phyloP scores from a whole-genome alignment of 176 grass and related monocot genomes.

The Alloteropsis semialata region DNA sequence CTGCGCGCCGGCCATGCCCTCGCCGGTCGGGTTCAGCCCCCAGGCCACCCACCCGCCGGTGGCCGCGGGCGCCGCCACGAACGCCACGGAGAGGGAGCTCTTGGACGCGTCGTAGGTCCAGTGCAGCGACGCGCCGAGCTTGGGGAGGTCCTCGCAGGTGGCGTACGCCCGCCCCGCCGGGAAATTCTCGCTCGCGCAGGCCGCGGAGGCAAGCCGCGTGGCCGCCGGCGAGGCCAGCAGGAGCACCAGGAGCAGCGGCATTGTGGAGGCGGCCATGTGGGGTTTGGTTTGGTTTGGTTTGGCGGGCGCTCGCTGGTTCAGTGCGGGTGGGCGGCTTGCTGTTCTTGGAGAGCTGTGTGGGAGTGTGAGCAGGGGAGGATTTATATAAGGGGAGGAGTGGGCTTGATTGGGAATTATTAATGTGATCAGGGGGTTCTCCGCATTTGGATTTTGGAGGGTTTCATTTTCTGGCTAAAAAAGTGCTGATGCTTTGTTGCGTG shows the following conservation, averaged over 20 bases:
- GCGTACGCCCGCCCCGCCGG: conserved; percentile 31
- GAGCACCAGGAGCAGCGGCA: conserved; percentile 24
- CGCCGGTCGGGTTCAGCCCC: conserved; percentile 61
- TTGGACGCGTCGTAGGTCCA: conserved; percentile 53
- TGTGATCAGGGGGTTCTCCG: background rate
- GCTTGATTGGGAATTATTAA: background rate
- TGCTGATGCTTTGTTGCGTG: background rate
- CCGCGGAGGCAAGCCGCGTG: background rate
- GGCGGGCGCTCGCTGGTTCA: background rate
- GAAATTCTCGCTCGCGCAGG: conserved; percentile 52
- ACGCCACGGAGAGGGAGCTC: conserved; percentile 45
- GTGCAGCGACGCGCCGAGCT: conserved; percentile 57
- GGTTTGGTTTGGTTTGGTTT: background rate
- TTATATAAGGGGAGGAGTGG: conserved; percentile 17
- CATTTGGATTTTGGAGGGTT: background rate
- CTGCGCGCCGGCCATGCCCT: conserved; percentile 66
- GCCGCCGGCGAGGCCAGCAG: conserved; percentile 2
- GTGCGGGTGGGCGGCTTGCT: too few relatives aligned
- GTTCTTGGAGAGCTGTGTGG: background rate
- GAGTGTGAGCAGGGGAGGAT: background rate
- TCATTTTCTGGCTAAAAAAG: background rate
- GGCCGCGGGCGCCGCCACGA: conserved; percentile 52
- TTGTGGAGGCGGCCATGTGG: background rate
- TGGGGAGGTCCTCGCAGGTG: conserved; percentile 60
- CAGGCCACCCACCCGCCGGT: conserved; percentile 65